Conservation (phyloP, 352 stramenopile genomes). For the Phytopythium kandeliae region DNA sequence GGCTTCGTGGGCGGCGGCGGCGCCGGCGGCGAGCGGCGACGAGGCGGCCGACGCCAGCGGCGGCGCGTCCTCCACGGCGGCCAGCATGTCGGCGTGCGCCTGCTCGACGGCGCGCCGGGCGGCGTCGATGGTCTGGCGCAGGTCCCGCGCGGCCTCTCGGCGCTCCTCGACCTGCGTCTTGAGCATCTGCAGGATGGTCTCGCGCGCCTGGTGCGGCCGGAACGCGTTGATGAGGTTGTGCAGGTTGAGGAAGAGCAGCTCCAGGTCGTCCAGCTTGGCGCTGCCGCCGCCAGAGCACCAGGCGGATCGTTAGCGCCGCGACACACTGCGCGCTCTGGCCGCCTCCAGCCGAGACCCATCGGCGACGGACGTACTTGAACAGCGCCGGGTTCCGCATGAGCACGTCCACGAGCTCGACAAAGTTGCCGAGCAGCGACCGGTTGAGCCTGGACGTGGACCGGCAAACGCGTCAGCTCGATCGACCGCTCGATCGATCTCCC, state of each 20-base stretch:
- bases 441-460: slow-evolving; percentile 48
- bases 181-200: slow-evolving; percentile 83
- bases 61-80: slow-evolving; percentile 33
- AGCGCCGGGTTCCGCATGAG: slow-evolving; percentile 70
- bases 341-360: too few relatives aligned
- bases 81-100: slow-evolving; percentile 54
- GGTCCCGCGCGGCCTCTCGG: slow-evolving; percentile 62
- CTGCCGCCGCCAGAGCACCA: slow-evolving; percentile 13
- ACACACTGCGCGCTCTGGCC: too few relatives aligned
- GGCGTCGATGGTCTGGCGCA: slow-evolving; percentile 70
- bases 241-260: slow-evolving; percentile 87
- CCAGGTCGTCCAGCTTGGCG: slow-evolving; percentile 79
- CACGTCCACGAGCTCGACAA: slow-evolving; percentile 78
- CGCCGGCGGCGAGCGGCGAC: slow-evolving; percentile 9
- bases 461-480: background rate
- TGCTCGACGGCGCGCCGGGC: slow-evolving; percentile 53
- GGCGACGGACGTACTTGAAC: slow-evolving; percentile 76
- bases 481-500: background rate
- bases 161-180: slow-evolving; percentile 72
- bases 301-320: too few relatives aligned
- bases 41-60: slow-evolving; percentile 12
- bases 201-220: slow-evolving; percentile 76
- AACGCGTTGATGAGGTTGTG: slow-evolving; percentile 89
- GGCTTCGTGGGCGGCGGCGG: slow-evolving; percentile 8
- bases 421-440: slow-evolving; percentile 78